Conservation (phyloP, 164 flowering plant genomes). For the Malania oleifera region DNA sequence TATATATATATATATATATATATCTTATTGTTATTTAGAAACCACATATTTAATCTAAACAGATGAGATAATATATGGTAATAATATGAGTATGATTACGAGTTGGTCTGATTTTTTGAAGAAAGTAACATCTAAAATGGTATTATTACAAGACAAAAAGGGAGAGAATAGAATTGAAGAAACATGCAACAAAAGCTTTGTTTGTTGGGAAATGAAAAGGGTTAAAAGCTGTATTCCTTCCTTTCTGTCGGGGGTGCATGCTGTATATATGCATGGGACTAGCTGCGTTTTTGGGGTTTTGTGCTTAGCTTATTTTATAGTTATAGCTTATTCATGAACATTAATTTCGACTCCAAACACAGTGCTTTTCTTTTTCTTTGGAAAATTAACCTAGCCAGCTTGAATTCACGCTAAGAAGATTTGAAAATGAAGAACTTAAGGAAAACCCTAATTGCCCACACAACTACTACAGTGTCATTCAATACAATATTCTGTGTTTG, state of each 20-base stretch:
- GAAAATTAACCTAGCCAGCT: too few relatives aligned
- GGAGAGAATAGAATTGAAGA: not conserved
- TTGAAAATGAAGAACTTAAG: not conserved
- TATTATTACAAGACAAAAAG: not conserved
- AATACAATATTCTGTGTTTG: not conserved
- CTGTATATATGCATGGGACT: constrained; percentile 28
- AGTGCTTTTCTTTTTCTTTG: not conserved
- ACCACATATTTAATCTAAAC: constrained; percentile 10
- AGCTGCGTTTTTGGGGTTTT: constrained; percentile 27
- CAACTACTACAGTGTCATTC: not conserved
- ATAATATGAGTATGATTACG: constrained; percentile 17
- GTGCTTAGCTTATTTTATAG: constrained; percentile 11
- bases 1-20: too few relatives aligned
- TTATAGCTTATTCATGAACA: constrained; percentile 8
- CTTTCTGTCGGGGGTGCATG: constrained; percentile 59
- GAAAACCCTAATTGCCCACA: not conserved
- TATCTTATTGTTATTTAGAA: not conserved
- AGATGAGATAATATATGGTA: too few relatives aligned
- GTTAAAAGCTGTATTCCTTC: constrained; percentile 68
- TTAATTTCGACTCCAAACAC: constrained; percentile 12
- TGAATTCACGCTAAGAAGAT: too few relatives aligned
- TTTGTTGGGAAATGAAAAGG: constrained; percentile 71
- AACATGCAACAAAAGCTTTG: constrained; percentile 24
- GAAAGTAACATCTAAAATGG: not conserved
- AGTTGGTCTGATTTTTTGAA: too few relatives aligned